Base-by-base conservation (phyloP, 805 yeast species). In the Cyberlindnera bimundalis region DNA sequence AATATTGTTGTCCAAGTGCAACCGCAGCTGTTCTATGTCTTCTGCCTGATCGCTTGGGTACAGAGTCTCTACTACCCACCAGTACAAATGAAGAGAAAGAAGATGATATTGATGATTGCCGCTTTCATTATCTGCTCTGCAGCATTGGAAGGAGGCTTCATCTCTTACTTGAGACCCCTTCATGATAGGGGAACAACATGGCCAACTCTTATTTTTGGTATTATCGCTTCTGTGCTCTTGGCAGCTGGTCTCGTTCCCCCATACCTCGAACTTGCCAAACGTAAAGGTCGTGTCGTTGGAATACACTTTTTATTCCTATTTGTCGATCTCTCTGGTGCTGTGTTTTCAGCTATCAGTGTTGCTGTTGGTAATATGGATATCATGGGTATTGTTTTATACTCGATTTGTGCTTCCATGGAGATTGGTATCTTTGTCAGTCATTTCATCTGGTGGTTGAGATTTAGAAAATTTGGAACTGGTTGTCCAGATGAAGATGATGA, bases 201-300 rank as follows among this genome's bases (percentile, higher is more conserved):
- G 95, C 96, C 97, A 2, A 72, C 81, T 51, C 62, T 88, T 28
- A 71, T 90, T 26, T 74, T 89, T 51, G 98, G 97, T 12, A 75
- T 86, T 19, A 44, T 86, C 11, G 96, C 97, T 0, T 78, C 95
- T 0, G 69, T 91, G 0, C 59, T 85, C 12, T 65, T 91, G 6
- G 95, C 85, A 0, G 58, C 73, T 1, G 99, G 99, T 0, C 68
- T 91, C 20, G 51, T 91, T 0, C 98, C 97, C 0, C 97, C 97
- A 2, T 91, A 91, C 59, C 77, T 79, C 50, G 98, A 91, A 59
- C 65, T 91, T 21, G 73, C 78, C 15, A 86, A 87, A 53, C 70
- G 96, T 43, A 60, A 76, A 35, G 98, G 98, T 2, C 67, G 87
- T 25, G 97, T 90, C 1, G 79, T 89, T 1, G 99, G 99, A 0